phyloP scores from a whole-genome alignment of 2,329 filamentous ascomycete genomes.

The Myotisia sp. region DNA sequence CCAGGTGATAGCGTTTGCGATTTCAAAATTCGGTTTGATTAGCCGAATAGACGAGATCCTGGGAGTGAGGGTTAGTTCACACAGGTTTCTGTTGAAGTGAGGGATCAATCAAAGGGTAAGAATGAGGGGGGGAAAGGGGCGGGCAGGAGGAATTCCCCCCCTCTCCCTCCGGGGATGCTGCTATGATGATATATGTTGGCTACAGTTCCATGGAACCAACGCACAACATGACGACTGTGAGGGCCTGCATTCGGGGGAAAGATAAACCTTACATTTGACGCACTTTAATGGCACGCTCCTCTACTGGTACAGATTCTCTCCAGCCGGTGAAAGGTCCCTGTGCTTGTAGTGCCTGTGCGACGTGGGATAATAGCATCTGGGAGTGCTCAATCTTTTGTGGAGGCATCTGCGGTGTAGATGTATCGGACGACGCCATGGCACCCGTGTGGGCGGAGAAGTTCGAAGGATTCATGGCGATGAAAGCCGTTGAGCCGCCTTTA shows the following conservation, averaged over 20 bases:
- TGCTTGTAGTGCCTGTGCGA: constrained; percentile 26
- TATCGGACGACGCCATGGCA: constrained; percentile 7
- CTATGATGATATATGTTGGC: too few species aligned
- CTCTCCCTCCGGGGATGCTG: too few species aligned
- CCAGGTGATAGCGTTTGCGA: constrained; percentile 25
- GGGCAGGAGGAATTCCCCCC: too few species aligned
- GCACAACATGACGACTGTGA: not conserved
- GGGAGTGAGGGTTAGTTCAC: constrained; percentile 4
- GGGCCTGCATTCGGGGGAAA: constrained; percentile 8
- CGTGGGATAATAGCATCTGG: constrained; percentile 25
- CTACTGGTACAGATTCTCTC: constrained; percentile 28
- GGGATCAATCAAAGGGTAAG: too few species aligned
- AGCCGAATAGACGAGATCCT: constrained; percentile 34
- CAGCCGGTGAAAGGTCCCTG: constrained; percentile 33
- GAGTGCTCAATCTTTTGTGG: constrained; percentile 22
- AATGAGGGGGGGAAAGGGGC: too few species aligned
- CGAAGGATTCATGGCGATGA: constrained; percentile 33
- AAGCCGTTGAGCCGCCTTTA: too few species aligned
- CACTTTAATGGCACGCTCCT: constrained; percentile 29
- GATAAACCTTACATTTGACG: constrained; percentile 28
- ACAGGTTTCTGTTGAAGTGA: too few species aligned
- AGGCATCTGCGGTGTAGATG: constrained; percentile 4
- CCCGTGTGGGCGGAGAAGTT: constrained; percentile 26
- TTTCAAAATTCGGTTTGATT: constrained; percentile 29
- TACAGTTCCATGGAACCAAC: too few species aligned